Conservation (phyloP, 495 filamentous ascomycete genomes). For the Talaromyces nanjingensis region DNA sequence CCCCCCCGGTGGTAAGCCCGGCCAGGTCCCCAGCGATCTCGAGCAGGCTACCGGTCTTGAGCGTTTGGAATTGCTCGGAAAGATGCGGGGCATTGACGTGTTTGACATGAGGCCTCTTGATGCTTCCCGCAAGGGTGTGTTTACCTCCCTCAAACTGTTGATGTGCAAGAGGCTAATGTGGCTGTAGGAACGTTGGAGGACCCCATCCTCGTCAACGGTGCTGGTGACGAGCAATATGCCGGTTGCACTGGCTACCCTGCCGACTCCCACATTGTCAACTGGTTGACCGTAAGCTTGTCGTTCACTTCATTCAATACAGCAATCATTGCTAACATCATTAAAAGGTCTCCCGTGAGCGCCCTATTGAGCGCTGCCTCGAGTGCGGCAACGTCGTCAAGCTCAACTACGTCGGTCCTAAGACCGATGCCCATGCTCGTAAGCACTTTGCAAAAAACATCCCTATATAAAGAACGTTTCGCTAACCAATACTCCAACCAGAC, state of each 20-base stretch:
- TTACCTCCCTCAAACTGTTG: background rate
- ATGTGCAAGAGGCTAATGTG: constrained; percentile 10
- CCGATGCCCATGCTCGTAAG: constrained; percentile 54
- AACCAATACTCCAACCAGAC: constrained; percentile 10
- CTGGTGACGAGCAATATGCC: constrained; percentile 91
- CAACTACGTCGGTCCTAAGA: constrained; percentile 83
- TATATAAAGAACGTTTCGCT: no score
- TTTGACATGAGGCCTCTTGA: constrained; percentile 98
- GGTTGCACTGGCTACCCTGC: constrained; percentile 92
- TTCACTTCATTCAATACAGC: background rate
- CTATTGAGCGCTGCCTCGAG: constrained; percentile 87
- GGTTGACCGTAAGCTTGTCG: constrained; percentile 68
- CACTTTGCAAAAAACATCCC: background rate
- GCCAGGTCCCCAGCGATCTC: constrained; percentile 84
- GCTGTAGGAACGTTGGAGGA: constrained; percentile 73
- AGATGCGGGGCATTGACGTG: constrained; percentile 96
- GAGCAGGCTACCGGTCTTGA: constrained; percentile 95
- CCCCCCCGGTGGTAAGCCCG: constrained; percentile 69
- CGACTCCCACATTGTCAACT: constrained; percentile 84
- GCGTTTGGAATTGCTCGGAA: constrained; percentile 96
- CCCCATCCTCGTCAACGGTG: constrained; percentile 82
- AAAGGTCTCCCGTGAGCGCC: constrained; percentile 82
- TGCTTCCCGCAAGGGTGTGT: constrained; percentile 73
- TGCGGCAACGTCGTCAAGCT: constrained; percentile 95
- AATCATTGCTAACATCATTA: background rate